Base-by-base conservation (phyloP, 164 flowering plant species). In the Macadamia tetraphylla region DNA sequence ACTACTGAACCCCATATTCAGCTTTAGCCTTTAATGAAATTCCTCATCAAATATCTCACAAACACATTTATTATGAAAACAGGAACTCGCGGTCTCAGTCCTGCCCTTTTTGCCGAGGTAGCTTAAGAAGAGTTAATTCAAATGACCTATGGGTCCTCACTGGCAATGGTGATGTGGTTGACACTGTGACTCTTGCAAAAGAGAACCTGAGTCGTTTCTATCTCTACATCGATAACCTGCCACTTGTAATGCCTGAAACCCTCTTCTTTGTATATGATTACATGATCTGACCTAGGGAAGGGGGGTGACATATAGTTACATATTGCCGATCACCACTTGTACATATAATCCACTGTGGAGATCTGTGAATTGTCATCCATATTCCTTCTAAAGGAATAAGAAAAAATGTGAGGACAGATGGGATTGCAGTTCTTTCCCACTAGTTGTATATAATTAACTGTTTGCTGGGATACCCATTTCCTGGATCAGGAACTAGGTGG, bases 101-200 rank as follows among this genome's bases (percentile, higher is more conserved):
- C 52, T 94, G 97, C 82, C 98, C 97, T 29, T 94, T 89, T 72
- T 92, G 96, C 65, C 87, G 97, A 30, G 87, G 83, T 65, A 87
- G 83, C 81, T 67, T 94, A 30, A 87, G 79, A 75, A 78, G 84
- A 73, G 86, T 90, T 10, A 74, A 69, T 57, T 83, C 92, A 10
- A 63, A 60, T 31, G 97, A 94, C 68, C 74, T 94, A 51, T 94
- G 97, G 97, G 86, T 88, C 75, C 83, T 88, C 23, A 87, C 82
- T 6, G 72, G 86, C 57, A 75, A 68, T 49, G 42, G 60, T 23
- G 93, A 94, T 58, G 82, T 87, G 49, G 74, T 88, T 29, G 95
- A 94, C 67, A 58, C 78, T 1, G 48, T 60, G 15, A 81, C 80
- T 64, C 76, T 94, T 49, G 87, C 88, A 13, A 81, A 77, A 69